A percentile compares a stretch with the other conserved stretches of the same genome.
phyloP scores from a whole-genome alignment of 495 filamentous ascomycete species.

The Penicillium egyptiacum region DNA sequence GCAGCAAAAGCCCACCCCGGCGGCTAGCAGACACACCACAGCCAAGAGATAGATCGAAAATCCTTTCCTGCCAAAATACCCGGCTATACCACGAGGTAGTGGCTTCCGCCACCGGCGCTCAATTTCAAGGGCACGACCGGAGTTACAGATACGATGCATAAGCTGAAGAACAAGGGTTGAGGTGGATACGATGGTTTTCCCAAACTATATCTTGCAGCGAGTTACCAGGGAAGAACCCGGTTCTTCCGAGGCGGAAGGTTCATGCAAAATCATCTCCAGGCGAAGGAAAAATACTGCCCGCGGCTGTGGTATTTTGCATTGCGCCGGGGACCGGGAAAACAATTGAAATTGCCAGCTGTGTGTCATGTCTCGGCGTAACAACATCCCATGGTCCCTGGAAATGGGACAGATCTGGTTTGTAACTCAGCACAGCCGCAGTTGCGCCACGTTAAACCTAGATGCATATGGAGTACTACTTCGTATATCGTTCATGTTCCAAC shows the following conservation, averaged over 20 bases:
- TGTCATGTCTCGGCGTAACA: constrained; percentile 7
- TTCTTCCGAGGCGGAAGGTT: background rate
- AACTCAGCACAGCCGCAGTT: constrained; percentile 4
- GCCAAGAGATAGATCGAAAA: constrained; percentile 11
- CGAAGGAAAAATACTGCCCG: background rate
- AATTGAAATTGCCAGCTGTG: background rate
- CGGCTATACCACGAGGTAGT: constrained; percentile 16
- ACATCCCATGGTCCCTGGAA: constrained; percentile 5
- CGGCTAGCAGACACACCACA: background rate
- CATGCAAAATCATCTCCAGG: background rate
- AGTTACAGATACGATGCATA: background rate
- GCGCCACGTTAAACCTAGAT: constrained; percentile 9
- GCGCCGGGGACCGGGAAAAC: background rate
- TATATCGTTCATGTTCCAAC: constrained; percentile 6
- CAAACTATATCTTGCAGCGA: background rate
- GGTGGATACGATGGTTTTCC: background rate
- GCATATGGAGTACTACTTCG: background rate
- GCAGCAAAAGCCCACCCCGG: background rate
- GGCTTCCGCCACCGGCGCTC: constrained; percentile 17
- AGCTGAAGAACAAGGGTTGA: background rate
- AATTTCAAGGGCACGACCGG: constrained; percentile 1
- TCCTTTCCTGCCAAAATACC: constrained; percentile 7
- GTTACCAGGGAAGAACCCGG: background rate
- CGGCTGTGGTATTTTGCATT: background rate
- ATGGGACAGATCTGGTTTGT: background rate